Evolutionary conservation across 192 early-diverging fungal species (phyloP), one percentile per base, ranked within the genome.

Genomic region (Coemansia sp.): DNA sequence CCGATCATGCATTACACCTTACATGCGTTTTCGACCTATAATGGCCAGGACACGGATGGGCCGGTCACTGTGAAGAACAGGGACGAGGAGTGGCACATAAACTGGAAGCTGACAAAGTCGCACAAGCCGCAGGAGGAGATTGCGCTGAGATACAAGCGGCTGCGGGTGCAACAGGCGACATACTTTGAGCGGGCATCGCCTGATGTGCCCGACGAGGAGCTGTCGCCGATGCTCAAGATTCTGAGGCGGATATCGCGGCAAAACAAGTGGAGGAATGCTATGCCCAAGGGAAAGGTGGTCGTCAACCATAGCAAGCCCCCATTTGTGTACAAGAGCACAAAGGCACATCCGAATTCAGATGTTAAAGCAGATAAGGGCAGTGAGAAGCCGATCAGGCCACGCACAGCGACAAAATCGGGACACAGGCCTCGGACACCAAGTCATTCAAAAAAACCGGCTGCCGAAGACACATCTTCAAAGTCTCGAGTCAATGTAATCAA

Each of bases 111-210:
- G 42, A 58, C 55, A 36, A 63, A 60, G 38, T 49, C 55, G 15
- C 53, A 42, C 8, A 15, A 22, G 3, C 6, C 30, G 7, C 60
- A 53, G n/a, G 49, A 55, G 10, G 44, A 34, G 0, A 40, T 53
- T 3, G 50, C 23, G 4, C 11, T 7, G 1, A 29, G 37, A 27
- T 75, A 75, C 53, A 18, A 53, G 15, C 29, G 32, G 2, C 30
- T 75, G 51, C 59, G 72, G 14, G 24, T 59, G 33, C 47, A 49
- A 11, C 72, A 75, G 29, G 58, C 70, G 9, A 73, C 70, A 1
- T 73, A 58, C 49, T 73, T 73, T 66, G 70, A 73, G 55, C 70
- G 70, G 11, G 46, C 58, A 22, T 40, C 70, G 38, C 52, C 63
- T 2, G 70, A 73, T 23, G 66, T 64, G 10, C 70, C 63, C 0